Base-by-base conservation (phyloP, 2,329 filamentous ascomycete species). In the Aspergillus niger region DNA sequence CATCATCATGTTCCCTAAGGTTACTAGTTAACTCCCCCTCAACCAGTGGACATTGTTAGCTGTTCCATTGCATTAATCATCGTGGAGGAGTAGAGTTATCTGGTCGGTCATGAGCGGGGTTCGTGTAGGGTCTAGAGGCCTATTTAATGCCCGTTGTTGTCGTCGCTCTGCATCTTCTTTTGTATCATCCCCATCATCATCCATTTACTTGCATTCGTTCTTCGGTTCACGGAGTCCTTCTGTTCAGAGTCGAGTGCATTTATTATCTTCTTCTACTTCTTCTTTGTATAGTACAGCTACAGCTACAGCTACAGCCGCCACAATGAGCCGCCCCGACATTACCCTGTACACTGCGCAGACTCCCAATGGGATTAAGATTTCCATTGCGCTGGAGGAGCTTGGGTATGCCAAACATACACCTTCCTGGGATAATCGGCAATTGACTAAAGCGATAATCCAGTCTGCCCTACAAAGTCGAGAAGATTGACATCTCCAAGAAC, bases 321-420 rank as follows among this genome's bases (percentile, higher is more conserved):
- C 71, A 67, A 65, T 63, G 59, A 66, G 65, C 44, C 63, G 62
- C 28, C 82, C 89, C 5, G 82, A 90, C 67, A 92, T 96, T 69
- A 89, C 88, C 47, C 85, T 96, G 30, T 96, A 95, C 80, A 96
- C 92, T 11, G 83, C 85, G 11, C 85, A 88, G 71, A 97, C 93
- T 55, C 91, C 93, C 49, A 97, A 97, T 78, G 92, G 92, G 65
- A 90, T 95, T 82, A 97, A 96, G 76, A 86, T 91, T 63, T 92
- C 91, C 59, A 96, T 97, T 66, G 84, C 91, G 8, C 81, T 97
- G 15, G 92, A 96, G 78, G 92, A 96, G 79, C 83, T 97, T 4
- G 89, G 89, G 76, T 79, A 67, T 53, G 70, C 49, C 22, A 28
- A 7, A 39, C 38, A 5, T 49, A 30, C 8, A 17, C n/a, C 30